phyloP scores from a whole-genome alignment of 345 rosid genomes.

The Hibiscus syriacus region DNA sequence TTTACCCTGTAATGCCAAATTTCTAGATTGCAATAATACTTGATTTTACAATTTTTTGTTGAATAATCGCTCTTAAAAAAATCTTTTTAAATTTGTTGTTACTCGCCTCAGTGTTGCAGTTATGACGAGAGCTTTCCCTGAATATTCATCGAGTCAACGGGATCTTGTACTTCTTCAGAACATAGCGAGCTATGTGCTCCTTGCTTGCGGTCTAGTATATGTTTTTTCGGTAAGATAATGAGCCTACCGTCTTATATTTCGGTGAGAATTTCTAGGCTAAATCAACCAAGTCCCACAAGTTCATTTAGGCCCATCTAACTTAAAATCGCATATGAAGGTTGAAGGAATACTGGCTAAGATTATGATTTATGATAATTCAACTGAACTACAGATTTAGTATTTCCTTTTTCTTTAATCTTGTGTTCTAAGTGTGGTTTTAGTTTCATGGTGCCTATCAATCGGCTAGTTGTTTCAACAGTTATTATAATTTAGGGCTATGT shows the following conservation, averaged over 20 bases:
- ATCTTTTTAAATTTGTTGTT: conserved; percentile 6
- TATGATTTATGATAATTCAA: neutral
- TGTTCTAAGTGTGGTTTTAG: neutral
- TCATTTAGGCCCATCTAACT: neutral
- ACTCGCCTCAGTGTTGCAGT: conserved; percentile 67
- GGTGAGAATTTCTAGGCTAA: neutral
- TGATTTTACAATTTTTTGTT: neutral
- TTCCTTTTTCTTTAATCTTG: neutral
- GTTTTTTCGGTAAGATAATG: conserved; percentile 50
- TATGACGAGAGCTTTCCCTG: conserved; percentile 94
- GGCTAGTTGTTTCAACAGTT: neutral
- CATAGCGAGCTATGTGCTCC: conserved; percentile 84
- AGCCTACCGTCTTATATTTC: neutral
- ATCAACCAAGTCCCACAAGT: neutral
- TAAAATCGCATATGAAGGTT: neutral
- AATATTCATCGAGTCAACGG: conserved; percentile 34
- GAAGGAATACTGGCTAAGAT: neutral
- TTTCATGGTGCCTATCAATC: neutral
- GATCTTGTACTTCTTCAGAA: conserved; percentile 65
- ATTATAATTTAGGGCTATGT: too few species aligned
- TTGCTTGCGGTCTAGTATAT: conserved; percentile 77
- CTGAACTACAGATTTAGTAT: neutral
- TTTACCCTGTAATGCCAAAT: neutral
- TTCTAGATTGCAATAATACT: too few species aligned
- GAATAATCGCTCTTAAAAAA: neutral